Conservation (phyloP, 352 stramenopile genomes). For the Lagenidium giganteum region DNA sequence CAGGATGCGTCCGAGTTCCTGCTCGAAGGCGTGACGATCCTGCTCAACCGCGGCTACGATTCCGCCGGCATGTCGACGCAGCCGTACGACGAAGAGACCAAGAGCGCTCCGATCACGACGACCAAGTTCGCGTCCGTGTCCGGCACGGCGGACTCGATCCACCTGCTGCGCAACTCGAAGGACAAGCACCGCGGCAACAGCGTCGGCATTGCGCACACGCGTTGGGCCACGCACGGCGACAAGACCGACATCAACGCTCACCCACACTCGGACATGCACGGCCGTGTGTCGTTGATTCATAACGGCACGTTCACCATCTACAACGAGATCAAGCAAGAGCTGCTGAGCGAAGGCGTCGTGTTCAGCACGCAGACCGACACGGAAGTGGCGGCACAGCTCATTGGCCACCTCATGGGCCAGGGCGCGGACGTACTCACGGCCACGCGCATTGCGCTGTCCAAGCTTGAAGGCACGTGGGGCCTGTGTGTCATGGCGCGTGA, state of each 20-base stretch:
- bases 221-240: constrained; percentile 97
- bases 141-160: constrained; percentile 91
- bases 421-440: constrained; percentile 80
- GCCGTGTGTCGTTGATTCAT: constrained; percentile 95
- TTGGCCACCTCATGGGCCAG: constrained; percentile 89
- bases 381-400: constrained; percentile 97
- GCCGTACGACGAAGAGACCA: constrained; percentile 27
- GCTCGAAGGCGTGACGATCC: constrained; percentile 83
- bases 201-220: constrained; percentile 98
- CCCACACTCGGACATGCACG: constrained; percentile 93
- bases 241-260: constrained; percentile 99
- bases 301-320: constrained; percentile 99
- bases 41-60: constrained; percentile 97
- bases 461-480: constrained; percentile 96
- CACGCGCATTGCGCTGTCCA: constrained; percentile 85
- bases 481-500: constrained; percentile 92
- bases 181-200: constrained; percentile 80
- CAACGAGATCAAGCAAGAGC: constrained; percentile 87
- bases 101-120: constrained; percentile 61
- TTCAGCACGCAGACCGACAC: constrained; percentile 98
- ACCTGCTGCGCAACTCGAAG: constrained; percentile 81
- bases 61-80: constrained; percentile 96
- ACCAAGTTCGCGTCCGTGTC: constrained; percentile 93
- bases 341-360: constrained; percentile 80
- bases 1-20: constrained; percentile 75